Evolutionary conservation across 805 yeast species (phyloP).

Genomic region (Kuraishia molischiana): DNA sequence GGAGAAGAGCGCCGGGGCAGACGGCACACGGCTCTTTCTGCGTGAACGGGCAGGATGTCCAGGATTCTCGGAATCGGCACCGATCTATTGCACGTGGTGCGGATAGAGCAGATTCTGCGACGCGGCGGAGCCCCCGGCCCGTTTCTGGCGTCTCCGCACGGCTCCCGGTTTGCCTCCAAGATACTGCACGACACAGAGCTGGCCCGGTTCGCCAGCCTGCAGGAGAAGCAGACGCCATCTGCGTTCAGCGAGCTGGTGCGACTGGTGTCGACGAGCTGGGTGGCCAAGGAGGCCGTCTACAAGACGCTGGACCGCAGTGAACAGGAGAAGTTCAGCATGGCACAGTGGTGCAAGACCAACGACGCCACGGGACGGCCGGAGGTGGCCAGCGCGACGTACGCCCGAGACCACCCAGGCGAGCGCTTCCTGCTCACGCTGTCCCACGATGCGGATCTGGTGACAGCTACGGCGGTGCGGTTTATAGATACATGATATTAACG

Average conservation of each 20-base stretch:
- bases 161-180: constrained; percentile 30
- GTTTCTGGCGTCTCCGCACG: constrained; percentile 4
- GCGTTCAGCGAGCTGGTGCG: constrained; percentile 15
- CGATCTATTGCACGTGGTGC: constrained; percentile 37
- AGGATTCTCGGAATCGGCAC: constrained; percentile 42
- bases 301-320: constrained; percentile 41
- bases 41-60: constrained; percentile 1
- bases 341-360: constrained; percentile 45
- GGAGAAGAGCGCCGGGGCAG: no score
- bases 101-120: constrained; percentile 34
- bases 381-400: constrained; percentile 23
- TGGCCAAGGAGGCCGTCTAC: constrained; percentile 64
- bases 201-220: constrained; percentile 20
- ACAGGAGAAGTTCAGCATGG: constrained; percentile 46
- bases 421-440: constrained; percentile 45
- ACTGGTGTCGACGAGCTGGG: constrained; percentile 55
- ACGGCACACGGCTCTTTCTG: no score
- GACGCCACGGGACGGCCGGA: constrained; percentile 30
- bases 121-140: constrained; percentile 6
- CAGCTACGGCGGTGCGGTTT: constrained; percentile 34
- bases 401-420: constrained; percentile 21
- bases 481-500: not conserved
- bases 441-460: constrained; percentile 55
- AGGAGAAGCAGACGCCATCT: constrained; percentile 3
- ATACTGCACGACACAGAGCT: constrained; percentile 41